phyloP scores from a whole-genome alignment of 2,329 filamentous ascomycete genomes.

The Tolypocladium tropicale region DNA sequence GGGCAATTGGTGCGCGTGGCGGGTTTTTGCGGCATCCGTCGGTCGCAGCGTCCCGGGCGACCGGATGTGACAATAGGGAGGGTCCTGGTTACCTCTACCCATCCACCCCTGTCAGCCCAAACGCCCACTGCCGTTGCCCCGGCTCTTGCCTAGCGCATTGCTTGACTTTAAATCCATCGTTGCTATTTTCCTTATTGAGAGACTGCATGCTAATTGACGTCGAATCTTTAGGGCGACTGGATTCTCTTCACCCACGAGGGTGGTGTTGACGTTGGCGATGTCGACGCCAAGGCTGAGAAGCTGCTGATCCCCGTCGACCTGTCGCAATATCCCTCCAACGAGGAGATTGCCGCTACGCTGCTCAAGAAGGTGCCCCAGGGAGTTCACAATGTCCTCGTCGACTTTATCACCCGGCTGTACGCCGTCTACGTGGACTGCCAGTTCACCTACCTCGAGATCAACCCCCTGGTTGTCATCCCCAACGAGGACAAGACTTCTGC shows the following conservation, averaged over 20 bases:
- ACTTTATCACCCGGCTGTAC: constrained; percentile 98
- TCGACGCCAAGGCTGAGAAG: constrained; percentile 98
- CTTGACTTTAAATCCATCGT: not conserved
- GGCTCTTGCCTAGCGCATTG: not conserved
- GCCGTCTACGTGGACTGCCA: constrained; percentile 99
- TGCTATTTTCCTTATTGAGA: not conserved
- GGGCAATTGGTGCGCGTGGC: not conserved
- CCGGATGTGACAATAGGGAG: constrained; percentile 26
- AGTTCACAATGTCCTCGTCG: constrained; percentile 94
- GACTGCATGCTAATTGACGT: constrained; percentile 10
- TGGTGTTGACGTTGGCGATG: constrained; percentile 98
- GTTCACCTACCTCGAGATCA: constrained; percentile 99
- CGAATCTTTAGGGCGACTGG: constrained; percentile 73
- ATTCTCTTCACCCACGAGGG: constrained; percentile 99
- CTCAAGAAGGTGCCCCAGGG: constrained; percentile 91
- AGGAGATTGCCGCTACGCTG: constrained; percentile 75
- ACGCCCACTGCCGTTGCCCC: not conserved
- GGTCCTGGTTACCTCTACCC: constrained; percentile 5
- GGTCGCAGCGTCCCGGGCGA: constrained; percentile 17
- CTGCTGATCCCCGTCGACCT: constrained; percentile 94
- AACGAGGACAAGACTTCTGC: constrained; percentile 87
- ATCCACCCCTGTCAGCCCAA: constrained; percentile 1
- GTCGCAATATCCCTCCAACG: constrained; percentile 87
- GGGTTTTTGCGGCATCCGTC: constrained; percentile 2
- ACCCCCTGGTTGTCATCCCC: constrained; percentile 95